Conservation (phyloP, 2,329 filamentous ascomycete genomes). For the Capronia americana region DNA sequence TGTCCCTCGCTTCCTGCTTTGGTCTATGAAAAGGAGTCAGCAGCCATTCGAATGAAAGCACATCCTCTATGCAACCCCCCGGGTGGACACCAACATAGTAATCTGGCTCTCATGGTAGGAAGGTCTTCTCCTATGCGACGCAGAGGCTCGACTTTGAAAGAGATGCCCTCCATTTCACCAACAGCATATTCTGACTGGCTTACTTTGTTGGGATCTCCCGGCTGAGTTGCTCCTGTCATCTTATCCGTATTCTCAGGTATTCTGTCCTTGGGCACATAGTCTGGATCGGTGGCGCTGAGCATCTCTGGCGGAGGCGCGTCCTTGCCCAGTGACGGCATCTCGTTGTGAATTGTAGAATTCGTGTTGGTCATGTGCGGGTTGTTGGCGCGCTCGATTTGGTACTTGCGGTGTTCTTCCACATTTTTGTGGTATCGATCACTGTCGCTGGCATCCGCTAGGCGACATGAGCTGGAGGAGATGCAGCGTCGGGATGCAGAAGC, state of each 20-base stretch:
- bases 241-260: constrained; percentile 68
- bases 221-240: constrained; percentile 69
- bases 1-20: constrained; percentile 94
- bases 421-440: constrained; percentile 44
- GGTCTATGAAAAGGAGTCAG: constrained; percentile 61
- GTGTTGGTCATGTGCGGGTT: constrained; percentile 70
- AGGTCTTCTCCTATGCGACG: constrained; percentile 81
- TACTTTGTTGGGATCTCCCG: constrained; percentile 51
- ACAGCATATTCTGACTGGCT: constrained; percentile 73
- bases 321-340: constrained; percentile 64
- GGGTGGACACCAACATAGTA: constrained; percentile 63
- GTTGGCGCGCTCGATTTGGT: constrained; percentile 62
- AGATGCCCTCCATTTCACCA: constrained; percentile 84
- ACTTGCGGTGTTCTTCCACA: constrained; percentile 60
- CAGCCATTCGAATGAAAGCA: neutral
- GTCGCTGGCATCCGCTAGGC: constrained; percentile 5
- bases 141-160: constrained; percentile 89
- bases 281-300: constrained; percentile 61
- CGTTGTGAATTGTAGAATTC: constrained; percentile 66
- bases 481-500: constrained; percentile 24
- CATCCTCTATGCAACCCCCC: neutral
- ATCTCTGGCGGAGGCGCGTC: constrained; percentile 66
- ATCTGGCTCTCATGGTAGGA: constrained; percentile 83
- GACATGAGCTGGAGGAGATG: constrained; percentile 26
- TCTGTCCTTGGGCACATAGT: constrained; percentile 65